These are phyloP conservation scores for Ustilago cynodontis DNA, from an alignment of 1,284 basidiomycete genomes.

Conservation along the genomic window DNA sequence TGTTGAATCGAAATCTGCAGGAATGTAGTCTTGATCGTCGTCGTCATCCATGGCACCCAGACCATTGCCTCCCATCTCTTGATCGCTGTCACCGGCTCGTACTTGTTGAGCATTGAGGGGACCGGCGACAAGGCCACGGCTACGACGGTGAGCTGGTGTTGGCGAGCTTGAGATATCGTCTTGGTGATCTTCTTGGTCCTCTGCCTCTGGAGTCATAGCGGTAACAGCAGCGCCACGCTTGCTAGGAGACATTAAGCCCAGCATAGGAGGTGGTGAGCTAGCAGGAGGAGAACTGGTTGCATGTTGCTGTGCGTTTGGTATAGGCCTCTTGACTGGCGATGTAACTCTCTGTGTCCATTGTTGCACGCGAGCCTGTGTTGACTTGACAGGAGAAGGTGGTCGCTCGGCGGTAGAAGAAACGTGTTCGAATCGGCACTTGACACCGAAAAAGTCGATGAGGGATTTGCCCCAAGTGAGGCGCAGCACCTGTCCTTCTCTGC, in stretches of 20 bases:
- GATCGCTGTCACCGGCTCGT: constrained; percentile 43
- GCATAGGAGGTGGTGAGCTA: constrained; percentile 41
- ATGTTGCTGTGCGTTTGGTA: background rate
- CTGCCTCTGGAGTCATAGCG: background rate
- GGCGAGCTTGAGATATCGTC: constrained; percentile 40
- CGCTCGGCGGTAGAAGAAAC: constrained; percentile 27
- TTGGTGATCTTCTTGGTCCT: constrained; percentile 32
- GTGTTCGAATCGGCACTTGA: constrained; percentile 48
- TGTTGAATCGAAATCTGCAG: constrained; percentile 19
- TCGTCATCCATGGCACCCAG: constrained; percentile 21
- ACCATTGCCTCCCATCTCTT: constrained; percentile 22
- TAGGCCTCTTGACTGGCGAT: constrained; percentile 43
- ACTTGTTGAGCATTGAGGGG: constrained; percentile 39
- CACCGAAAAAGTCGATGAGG: constrained; percentile 64
- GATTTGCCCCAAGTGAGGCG: constrained; percentile 55
- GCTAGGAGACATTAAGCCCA: constrained; percentile 21
- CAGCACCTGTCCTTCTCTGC: constrained; percentile 61
- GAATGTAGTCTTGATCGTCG: constrained; percentile 42
- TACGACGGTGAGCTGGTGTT: constrained; percentile 30
- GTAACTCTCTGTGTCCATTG: constrained; percentile 33
- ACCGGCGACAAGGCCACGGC: constrained; percentile 39
- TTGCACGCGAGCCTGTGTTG: constrained; percentile 18
- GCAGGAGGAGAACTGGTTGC: constrained; percentile 33
- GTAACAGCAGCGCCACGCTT: constrained; percentile 12
- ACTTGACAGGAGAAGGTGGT: constrained; percentile 32